Percentiles rank a stretch among this genome's conserved stretches.
These are phyloP conservation scores for Saturnispora halmiae DNA, from an alignment of 805 yeast species.

Conservation along the genomic window DNA sequence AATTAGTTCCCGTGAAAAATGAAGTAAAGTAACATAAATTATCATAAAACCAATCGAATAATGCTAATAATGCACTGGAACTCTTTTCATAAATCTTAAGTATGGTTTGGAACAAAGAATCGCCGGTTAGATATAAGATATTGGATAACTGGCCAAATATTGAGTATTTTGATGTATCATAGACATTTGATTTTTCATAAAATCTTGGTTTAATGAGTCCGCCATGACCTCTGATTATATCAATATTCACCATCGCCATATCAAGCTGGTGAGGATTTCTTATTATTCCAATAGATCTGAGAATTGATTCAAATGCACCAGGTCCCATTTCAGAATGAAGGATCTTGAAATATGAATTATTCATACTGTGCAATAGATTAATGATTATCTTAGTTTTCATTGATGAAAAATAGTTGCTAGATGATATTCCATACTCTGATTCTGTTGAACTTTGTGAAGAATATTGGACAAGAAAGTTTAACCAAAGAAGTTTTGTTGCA, in stretches of 20 bases:
- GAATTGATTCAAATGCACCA: constrained; percentile 4
- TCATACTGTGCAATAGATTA: constrained; percentile 2
- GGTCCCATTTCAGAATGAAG: constrained; percentile 14
- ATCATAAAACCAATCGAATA: constrained; percentile 3
- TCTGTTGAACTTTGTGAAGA: neutral
- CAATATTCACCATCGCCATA: constrained; percentile 22
- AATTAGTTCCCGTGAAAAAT: neutral
- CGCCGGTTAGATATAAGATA: too few species aligned
- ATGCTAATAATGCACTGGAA: too few species aligned
- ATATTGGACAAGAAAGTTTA: constrained; percentile 9
- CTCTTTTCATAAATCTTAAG: too few species aligned
- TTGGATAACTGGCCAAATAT: too few species aligned
- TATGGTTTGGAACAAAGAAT: too few species aligned
- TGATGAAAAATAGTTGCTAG: neutral
- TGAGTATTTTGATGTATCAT: neutral
- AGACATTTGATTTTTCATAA: too few species aligned
- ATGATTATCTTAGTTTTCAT: constrained; percentile 2
- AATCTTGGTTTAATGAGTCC: constrained; percentile 1
- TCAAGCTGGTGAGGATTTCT: constrained; percentile 16
- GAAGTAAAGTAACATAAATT: neutral
- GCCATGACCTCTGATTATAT: constrained; percentile 11
- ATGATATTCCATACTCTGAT: constrained; percentile 3
- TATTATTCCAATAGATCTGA: constrained; percentile 10
- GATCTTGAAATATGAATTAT: constrained; percentile 4
- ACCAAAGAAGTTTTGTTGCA: constrained; percentile 8